Conservation (phyloP, 2,329 filamentous ascomycete genomes). For the Acarospora socialis region DNA sequence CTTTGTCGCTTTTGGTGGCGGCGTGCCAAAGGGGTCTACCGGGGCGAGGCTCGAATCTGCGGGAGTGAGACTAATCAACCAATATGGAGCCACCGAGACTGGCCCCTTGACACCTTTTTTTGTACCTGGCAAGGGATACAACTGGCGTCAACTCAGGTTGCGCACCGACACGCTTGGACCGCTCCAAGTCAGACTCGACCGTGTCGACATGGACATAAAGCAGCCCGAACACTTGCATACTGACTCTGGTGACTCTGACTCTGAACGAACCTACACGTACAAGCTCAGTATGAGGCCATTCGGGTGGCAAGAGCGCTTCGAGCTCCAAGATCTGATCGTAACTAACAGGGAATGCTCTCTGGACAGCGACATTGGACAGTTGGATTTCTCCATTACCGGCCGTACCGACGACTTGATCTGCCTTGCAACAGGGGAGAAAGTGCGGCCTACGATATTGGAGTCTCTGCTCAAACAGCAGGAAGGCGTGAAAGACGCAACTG, state of each 20-base stretch:
- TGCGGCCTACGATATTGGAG: not conserved
- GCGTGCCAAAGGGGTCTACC: constrained; percentile 17
- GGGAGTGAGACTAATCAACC: constrained; percentile 22
- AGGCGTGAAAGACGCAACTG: not conserved
- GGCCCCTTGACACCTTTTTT: constrained; percentile 24
- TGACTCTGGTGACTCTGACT: too few relatives aligned
- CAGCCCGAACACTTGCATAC: too few relatives aligned
- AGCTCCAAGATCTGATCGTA: not conserved
- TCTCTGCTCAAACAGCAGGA: not conserved
- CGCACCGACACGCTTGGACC: constrained; percentile 17
- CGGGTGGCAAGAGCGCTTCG: not conserved
- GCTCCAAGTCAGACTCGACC: too few relatives aligned
- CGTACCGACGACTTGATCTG: not conserved
- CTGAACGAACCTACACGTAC: too few relatives aligned
- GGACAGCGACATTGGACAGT: too few relatives aligned
- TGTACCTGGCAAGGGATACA: constrained; percentile 19
- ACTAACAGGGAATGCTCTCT: too few relatives aligned
- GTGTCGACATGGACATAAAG: too few relatives aligned
- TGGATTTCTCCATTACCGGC: not conserved
- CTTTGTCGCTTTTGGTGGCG: constrained; percentile 24
- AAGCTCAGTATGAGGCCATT: constrained; percentile 15
- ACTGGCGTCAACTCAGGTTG: constrained; percentile 21
- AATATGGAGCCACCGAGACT: constrained; percentile 25
- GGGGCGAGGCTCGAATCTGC: constrained; percentile 15
- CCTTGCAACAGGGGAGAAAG: constrained; percentile 1